Evolutionary conservation across 2,329 filamentous ascomycete species (phyloP).

Genomic region (Paecilomyces sp.): DNA sequence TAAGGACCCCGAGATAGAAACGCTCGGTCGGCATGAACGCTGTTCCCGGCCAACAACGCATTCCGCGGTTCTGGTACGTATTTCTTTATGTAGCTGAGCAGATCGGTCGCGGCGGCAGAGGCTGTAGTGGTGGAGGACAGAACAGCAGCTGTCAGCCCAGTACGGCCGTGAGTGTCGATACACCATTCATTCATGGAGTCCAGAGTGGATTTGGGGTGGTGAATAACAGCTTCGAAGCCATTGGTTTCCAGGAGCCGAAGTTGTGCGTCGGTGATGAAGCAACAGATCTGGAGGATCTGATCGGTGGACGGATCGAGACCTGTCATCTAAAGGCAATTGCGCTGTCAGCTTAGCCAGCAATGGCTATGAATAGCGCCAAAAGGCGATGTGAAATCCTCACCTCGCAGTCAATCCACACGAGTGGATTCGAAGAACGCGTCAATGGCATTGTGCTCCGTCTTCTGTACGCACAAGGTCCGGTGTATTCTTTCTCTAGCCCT

Average conservation of each 20-base stretch:
- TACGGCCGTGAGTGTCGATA: constrained; percentile 66
- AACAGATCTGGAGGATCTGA: constrained; percentile 84
- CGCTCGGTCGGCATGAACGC: constrained; percentile 78
- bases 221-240: constrained; percentile 75
- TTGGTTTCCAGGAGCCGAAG: constrained; percentile 66
- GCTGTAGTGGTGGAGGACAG: constrained; percentile 66
- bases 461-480: too few relatives aligned
- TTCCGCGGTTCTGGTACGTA: constrained; percentile 59
- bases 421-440: constrained; percentile 51
- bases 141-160: constrained; percentile 74
- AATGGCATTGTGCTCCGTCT: constrained; percentile 29
- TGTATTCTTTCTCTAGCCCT: not conserved
- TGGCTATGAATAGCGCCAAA: not conserved
- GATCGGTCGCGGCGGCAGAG: constrained; percentile 60
- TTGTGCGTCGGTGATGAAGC: constrained; percentile 77
- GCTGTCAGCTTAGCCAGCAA: constrained; percentile 5
- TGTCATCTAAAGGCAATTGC: constrained; percentile 65
- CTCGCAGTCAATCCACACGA: constrained; percentile 84
- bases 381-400: constrained; percentile 24
- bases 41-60: constrained; percentile 82
- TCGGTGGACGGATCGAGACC: constrained; percentile 72
- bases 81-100: constrained; percentile 71
- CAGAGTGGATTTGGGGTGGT: constrained; percentile 63
- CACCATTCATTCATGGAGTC: constrained; percentile 88
- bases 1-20: constrained; percentile 76